Percentiles rank a stretch among this genome's conserved stretches.
Evolutionary conservation across 129 eudicot species (phyloP).

Genomic region (Centella asiatica): DNA sequence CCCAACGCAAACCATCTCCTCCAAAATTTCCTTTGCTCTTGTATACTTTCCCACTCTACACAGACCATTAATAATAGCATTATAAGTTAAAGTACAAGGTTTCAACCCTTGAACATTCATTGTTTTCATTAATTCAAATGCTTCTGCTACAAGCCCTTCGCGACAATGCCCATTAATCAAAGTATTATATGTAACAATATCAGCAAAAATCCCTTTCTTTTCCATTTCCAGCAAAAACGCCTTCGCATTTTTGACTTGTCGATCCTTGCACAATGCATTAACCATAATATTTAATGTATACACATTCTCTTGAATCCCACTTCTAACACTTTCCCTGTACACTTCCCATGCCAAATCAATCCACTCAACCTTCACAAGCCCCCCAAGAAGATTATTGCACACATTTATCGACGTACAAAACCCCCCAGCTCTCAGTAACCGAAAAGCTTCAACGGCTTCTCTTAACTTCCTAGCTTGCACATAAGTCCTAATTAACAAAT

Average conservation of each 20-base stretch:
- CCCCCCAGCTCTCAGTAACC: conserved; percentile 28
- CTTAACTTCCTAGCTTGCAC: conserved; percentile 86
- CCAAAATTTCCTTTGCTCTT: conserved; percentile 44
- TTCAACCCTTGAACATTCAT: conserved; percentile 44
- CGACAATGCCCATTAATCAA: conserved; percentile 52
- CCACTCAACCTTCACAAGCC: conserved; percentile 83
- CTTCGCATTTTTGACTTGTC: conserved; percentile 30
- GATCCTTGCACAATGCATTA: conserved; percentile 64
- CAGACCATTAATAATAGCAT: conserved; percentile 54
- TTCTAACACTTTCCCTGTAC: conserved; percentile 26
- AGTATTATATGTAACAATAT: conserved; percentile 75
- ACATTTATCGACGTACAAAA: conserved; percentile 51
- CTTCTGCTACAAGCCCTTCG: conserved; percentile 48
- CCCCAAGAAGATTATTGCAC: conserved; percentile 75
- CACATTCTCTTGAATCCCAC: conserved; percentile 34
- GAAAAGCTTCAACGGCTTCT: conserved; percentile 61
- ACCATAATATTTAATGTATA: conserved; percentile 75
- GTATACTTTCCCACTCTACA: conserved; percentile 45
- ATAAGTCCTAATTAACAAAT: conserved; percentile 64
- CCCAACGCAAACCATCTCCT: conserved; percentile 44
- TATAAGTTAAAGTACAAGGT: conserved; percentile 57
- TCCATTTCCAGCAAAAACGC: conserved; percentile 41
- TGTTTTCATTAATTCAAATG: conserved; percentile 29
- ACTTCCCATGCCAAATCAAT: conserved; percentile 64
- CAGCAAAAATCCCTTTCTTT: conserved; percentile 48